A percentile compares a stretch with the other conserved stretches of the same genome.
Evolutionary conservation across 345 rosid species (phyloP).

Genomic region (Capsella bursapastoris): DNA sequence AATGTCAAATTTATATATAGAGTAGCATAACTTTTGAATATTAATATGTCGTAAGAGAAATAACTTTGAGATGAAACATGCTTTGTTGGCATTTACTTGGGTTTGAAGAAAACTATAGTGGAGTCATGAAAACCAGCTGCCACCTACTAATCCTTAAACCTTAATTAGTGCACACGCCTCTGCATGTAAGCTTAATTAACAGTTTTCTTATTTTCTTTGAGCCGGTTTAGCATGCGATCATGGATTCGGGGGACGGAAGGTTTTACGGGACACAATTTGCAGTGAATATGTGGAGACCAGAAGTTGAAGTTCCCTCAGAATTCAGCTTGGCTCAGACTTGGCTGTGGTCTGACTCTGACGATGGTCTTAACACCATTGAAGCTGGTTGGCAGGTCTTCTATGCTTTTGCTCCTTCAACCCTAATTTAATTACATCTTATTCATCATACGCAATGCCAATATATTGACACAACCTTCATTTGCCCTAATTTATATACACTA

Average conservation of each 20-base stretch:
- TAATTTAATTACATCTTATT: conserved; percentile 4
- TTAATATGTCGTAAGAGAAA: no score
- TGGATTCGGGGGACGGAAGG: conserved; percentile 48
- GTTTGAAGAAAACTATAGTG: background rate
- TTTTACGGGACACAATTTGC: conserved; percentile 58
- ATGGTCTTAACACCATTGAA: conserved; percentile 51
- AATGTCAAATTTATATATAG: no score
- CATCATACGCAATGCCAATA: background rate
- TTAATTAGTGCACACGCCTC: background rate
- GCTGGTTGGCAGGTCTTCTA: conserved; percentile 64
- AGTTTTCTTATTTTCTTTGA: background rate
- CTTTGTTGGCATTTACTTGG: no score
- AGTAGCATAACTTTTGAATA: no score
- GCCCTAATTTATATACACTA: background rate
- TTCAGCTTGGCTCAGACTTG: conserved; percentile 68
- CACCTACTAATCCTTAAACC: no score
- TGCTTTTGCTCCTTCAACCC: conserved; percentile 8
- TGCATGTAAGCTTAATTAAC: background rate
- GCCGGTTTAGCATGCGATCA: conserved; percentile 51
- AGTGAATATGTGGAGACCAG: conserved; percentile 63
- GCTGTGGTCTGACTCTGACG: conserved; percentile 42
- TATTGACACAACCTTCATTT: background rate
- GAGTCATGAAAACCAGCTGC: no score
- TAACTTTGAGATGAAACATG: no score
- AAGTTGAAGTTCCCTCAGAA: conserved; percentile 51